Conservation (phyloP, 2,329 filamentous ascomycete genomes). For the Aspergillus jensenii region DNA sequence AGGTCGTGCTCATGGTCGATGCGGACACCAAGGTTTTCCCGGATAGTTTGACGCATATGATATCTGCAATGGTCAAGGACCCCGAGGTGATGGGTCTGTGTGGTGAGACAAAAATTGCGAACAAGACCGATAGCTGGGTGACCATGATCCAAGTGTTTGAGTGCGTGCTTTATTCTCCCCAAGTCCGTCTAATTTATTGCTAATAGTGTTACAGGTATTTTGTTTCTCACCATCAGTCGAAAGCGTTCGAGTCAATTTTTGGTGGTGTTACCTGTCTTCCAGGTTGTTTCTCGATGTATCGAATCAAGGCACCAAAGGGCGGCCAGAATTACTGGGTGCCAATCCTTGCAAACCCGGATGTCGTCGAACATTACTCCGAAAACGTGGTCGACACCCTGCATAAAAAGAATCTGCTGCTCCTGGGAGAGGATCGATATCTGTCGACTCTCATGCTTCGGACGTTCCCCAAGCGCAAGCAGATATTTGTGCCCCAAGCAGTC, state of each 20-base stretch:
- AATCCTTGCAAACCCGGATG: conserved; percentile 95
- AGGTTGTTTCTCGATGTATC: conserved; percentile 99
- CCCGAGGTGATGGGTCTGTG: conserved; percentile 99
- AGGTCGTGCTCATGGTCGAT: conserved; percentile 97
- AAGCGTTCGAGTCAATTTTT: conserved; percentile 97
- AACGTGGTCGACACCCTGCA: conserved; percentile 98
- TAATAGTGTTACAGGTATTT: conserved; percentile 63
- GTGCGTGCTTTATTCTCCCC: conserved; percentile 39
- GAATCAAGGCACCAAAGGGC: conserved; percentile 98
- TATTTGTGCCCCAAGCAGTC: conserved; percentile 96
- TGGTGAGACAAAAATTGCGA: conserved; percentile 98
- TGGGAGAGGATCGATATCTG: conserved; percentile 92
- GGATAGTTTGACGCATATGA: conserved; percentile 97
- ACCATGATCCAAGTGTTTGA: conserved; percentile 99
- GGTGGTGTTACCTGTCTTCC: conserved; percentile 98
- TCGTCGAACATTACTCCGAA: conserved; percentile 98
- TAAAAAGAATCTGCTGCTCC: conserved; percentile 90
- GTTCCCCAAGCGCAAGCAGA: conserved; percentile 97
- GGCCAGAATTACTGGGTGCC: conserved; percentile 99
- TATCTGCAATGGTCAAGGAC: conserved; percentile 98
- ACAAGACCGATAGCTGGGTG: conserved; percentile 93
- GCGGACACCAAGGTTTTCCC: conserved; percentile 99
- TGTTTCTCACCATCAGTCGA: conserved; percentile 94
- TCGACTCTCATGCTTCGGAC: conserved; percentile 98
- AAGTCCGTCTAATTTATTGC: neutral